phyloP scores from a whole-genome alignment of 805 yeast species.

The Hanseniaspora pseudoguilliermondii region DNA sequence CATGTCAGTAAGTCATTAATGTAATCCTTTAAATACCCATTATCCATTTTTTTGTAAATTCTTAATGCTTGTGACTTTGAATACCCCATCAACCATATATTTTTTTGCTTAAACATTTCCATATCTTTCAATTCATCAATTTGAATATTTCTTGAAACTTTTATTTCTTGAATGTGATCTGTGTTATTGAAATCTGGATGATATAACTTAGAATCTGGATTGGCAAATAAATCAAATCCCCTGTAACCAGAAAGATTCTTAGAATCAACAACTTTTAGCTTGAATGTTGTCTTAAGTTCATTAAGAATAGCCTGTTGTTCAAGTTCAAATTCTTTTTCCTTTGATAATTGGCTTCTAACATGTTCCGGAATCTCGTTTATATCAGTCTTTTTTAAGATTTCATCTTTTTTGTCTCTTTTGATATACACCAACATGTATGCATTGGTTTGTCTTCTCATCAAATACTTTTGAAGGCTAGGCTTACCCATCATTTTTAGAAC shows the following conservation, averaged over 20 bases:
- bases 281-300: slow-evolving; percentile 55
- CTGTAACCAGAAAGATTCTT: slow-evolving; percentile 44
- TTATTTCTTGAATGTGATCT: slow-evolving; percentile 35
- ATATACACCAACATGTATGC: slow-evolving; percentile 96
- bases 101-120: slow-evolving; percentile 25
- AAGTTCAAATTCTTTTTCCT: slow-evolving; percentile 48
- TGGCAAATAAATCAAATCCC: slow-evolving; percentile 69
- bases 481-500: slow-evolving; percentile 42
- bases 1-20: slow-evolving; percentile 11
- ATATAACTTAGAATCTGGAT: slow-evolving; percentile 36
- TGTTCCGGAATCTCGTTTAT: slow-evolving; percentile 53
- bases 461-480: slow-evolving; percentile 49
- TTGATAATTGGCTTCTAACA: slow-evolving; percentile 50
- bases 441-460: slow-evolving; percentile 70
- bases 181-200: slow-evolving; percentile 37
- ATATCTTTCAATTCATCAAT: slow-evolving; percentile 29
- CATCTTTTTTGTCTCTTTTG: slow-evolving; percentile 45
- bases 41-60: slow-evolving; percentile 35
- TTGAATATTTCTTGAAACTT: slow-evolving; percentile 43
- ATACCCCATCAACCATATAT: slow-evolving; percentile 53
- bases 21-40: slow-evolving; percentile 13
- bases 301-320: slow-evolving; percentile 45
- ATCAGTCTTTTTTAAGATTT: slow-evolving; percentile 45
- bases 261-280: slow-evolving; percentile 44
- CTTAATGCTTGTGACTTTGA: slow-evolving; percentile 63